Conservation (phyloP, 2,329 filamentous ascomycete genomes). For the Scleromitrula shiraiana region DNA sequence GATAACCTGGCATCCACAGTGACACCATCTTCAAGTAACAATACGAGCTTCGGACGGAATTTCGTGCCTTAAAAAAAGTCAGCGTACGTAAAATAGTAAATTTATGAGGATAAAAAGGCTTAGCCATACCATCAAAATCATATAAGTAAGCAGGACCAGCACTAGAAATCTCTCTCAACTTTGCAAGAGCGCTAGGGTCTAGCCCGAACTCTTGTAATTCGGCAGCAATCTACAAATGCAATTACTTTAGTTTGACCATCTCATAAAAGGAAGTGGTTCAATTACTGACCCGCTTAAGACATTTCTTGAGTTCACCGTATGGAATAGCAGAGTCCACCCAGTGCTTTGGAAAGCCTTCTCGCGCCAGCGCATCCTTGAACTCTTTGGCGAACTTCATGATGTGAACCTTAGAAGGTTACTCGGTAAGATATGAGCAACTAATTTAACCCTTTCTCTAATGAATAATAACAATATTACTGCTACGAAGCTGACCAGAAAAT, state of each 20-base stretch:
- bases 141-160: conserved; percentile 38
- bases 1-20: conserved; percentile 60
- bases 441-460: no score
- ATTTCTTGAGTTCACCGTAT: conserved; percentile 81
- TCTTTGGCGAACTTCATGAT: conserved; percentile 81
- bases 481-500: no score
- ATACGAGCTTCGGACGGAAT: conserved; percentile 61
- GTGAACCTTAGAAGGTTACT: no score
- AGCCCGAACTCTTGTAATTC: conserved; percentile 6
- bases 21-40: conserved; percentile 57
- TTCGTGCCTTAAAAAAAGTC: conserved; percentile 32
- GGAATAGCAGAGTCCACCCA: conserved; percentile 71
- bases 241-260: conserved; percentile 2
- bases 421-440: no score
- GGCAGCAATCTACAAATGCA: neutral
- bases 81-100: neutral
- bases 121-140: conserved; percentile 34
- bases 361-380: conserved; percentile 61
- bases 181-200: conserved; percentile 5
- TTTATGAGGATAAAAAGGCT: neutral
- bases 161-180: conserved; percentile 13
- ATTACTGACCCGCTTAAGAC: conserved; percentile 67
- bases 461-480: no score
- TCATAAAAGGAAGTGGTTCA: no score
- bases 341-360: conserved; percentile 66